Base-by-base conservation (phyloP, 2,329 filamentous ascomycete species). In the Phoma herbarum region DNA sequence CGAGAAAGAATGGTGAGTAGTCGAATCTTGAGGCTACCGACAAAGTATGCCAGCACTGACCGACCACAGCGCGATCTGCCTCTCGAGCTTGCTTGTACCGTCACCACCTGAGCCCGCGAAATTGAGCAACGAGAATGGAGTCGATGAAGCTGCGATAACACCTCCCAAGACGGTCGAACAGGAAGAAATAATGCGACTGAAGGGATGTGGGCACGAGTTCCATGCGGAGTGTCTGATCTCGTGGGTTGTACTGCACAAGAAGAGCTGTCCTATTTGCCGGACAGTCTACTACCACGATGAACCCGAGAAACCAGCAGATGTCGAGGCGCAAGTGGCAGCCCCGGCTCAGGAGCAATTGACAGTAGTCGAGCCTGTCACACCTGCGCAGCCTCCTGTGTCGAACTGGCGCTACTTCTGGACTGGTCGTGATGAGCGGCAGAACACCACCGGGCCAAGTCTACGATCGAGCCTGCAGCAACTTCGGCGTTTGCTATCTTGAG, bases 191-290 rank as follows among this genome's bases (percentile, higher is more conserved):
- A 58, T 75, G n/a, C 66, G 60, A 25, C 57, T 75, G 6, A 63
- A 62, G 20, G 55, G 63, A 12, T 75, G 73, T 44, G 49, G 60
- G 8, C 72, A 75, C 42, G 68, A 74, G 48, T 75, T 73, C 58
- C 73, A 75, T 50, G 61, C 67, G 18, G 67, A 72, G 45, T 75
- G 73, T 50, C 60, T 75, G 37, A 60, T 70, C 8, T 73, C 70
- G 0, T 75, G 72, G 72, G 70, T 68, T 8, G 59, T 71, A 4
- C 43, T 72, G 5, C 66, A 67, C n/a, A 74, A 72, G 29, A 71
- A 61, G 20, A 73, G 63, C 22, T 75, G 72, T 56, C 73, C 73
- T 1, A 69, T 75, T 3, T 75, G 72, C 51, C 66, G 72, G 9
- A 68, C 71, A 1, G 52, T 66, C 31, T 75, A 70, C 49, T 71